Evolutionary conservation across 345 rosid genomes (phyloP).

Genomic region (Syzygium aqueum): DNA sequence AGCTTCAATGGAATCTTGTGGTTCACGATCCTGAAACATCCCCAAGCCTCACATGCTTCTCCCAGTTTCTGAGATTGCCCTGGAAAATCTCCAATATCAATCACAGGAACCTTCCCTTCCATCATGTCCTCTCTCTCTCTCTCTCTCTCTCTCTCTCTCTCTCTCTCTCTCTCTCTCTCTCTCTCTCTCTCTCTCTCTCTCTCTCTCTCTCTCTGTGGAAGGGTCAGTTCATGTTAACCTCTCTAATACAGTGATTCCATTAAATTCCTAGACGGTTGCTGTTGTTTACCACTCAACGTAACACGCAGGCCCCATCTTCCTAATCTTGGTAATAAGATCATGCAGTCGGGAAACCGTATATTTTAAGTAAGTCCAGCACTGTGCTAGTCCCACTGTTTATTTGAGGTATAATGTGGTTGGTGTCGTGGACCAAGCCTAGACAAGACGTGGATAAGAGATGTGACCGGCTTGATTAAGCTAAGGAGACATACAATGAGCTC

Average conservation of each 20-base stretch:
- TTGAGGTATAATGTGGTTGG: neutral
- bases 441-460: neutral
- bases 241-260: neutral
- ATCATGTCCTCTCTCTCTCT: neutral
- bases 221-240: neutral
- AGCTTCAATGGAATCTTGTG: constrained; percentile 28
- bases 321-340: neutral
- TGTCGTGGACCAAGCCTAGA: neutral
- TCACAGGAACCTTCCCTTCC: constrained; percentile 15
- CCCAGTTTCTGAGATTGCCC: constrained; percentile 23
- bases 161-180: neutral
- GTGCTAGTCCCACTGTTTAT: neutral
- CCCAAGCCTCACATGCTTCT: constrained; percentile 60
- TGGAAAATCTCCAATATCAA: constrained; percentile 40
- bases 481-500: neutral
- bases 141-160: neutral
- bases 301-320: neutral
- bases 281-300: neutral
- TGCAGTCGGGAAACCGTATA: neutral
- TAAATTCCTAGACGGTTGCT: neutral
- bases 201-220: neutral
- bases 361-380: neutral
- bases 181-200: neutral
- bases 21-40: constrained; percentile 68
- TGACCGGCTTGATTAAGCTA: neutral